phyloP scores from a whole-genome alignment of 2,329 filamentous ascomycete species.

The Myriosclerotinia duriaeana region DNA sequence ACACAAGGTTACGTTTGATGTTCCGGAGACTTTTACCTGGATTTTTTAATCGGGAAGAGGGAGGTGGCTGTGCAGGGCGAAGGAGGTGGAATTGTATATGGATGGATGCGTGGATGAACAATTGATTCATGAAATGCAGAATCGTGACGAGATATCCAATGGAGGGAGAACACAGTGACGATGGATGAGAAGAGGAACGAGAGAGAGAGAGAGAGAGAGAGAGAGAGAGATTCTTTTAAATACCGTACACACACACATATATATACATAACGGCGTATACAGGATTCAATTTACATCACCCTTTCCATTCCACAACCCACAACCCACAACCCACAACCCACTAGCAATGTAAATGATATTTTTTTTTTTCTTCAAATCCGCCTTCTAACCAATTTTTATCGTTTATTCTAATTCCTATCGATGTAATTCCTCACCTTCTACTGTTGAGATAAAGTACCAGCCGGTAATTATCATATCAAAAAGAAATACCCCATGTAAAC shows the following conservation, averaged over 20 bases:
- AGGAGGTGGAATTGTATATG: not conserved
- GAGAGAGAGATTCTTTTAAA: not conserved
- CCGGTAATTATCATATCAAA: too few relatives aligned
- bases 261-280: not conserved
- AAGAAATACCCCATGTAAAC: too few relatives aligned
- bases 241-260: not conserved
- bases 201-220: not conserved
- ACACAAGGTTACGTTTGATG: slow-evolving; percentile 53
- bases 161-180: not conserved
- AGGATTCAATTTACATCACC: not conserved
- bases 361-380: too few relatives aligned
- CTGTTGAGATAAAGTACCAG: too few relatives aligned
- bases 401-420: too few relatives aligned
- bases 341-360: too few relatives aligned
- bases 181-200: not conserved
- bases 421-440: too few relatives aligned
- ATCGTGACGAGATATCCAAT: not conserved
- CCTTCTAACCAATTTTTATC: too few relatives aligned
- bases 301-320: too few relatives aligned
- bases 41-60: slow-evolving; percentile 39
- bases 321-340: too few relatives aligned
- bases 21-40: slow-evolving; percentile 66
- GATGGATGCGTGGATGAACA: not conserved
- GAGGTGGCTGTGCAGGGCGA: not conserved
- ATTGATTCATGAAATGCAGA: not conserved